Percentiles rank a stretch among this genome's conserved stretches.
Conservation (phyloP, 805 yeast species). For the Suhomyces prunicola region DNA sequence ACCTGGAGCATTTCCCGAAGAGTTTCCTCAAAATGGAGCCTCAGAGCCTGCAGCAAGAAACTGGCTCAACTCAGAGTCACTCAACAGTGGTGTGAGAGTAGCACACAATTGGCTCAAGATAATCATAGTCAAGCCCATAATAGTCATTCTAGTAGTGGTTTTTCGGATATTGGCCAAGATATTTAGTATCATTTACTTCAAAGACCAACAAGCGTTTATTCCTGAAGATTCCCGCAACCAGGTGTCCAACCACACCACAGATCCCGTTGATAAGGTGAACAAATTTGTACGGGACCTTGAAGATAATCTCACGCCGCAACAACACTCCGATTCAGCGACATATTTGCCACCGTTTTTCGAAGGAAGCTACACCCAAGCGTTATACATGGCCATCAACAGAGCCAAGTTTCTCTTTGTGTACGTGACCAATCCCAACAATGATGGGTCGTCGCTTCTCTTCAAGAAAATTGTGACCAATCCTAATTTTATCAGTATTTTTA, state of each 20-base stretch:
- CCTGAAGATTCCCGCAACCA: background rate
- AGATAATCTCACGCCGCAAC: conserved; percentile 35
- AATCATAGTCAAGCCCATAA: conserved; percentile 24
- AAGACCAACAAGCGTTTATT: conserved; percentile 11
- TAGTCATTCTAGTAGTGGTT: conserved; percentile 18
- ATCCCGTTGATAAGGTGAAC: conserved; percentile 54
- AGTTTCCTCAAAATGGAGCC: conserved; percentile 11
- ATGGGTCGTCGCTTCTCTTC: conserved; percentile 53
- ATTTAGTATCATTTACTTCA: conserved; percentile 22
- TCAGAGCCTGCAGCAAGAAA: conserved; percentile 8
- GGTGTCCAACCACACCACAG: conserved; percentile 12
- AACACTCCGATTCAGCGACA: conserved; percentile 5
- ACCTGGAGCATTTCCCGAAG: conserved; percentile 24
- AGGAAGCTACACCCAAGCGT: conserved; percentile 79
- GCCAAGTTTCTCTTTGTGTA: conserved; percentile 72
- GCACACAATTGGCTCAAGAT: conserved; percentile 8
- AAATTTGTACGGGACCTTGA: conserved; percentile 52
- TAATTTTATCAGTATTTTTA: conserved; percentile 41
- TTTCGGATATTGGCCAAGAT: conserved; percentile 23
- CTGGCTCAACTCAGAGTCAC: conserved; percentile 16
- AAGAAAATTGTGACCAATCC: conserved; percentile 52
- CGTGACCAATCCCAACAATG: conserved; percentile 70
- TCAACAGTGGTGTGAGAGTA: conserved; percentile 5
- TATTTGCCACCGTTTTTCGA: conserved; percentile 50
- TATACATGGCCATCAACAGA: conserved; percentile 64